phyloP scores from a whole-genome alignment of 345 rosid species.

The Angophora floribunda region DNA sequence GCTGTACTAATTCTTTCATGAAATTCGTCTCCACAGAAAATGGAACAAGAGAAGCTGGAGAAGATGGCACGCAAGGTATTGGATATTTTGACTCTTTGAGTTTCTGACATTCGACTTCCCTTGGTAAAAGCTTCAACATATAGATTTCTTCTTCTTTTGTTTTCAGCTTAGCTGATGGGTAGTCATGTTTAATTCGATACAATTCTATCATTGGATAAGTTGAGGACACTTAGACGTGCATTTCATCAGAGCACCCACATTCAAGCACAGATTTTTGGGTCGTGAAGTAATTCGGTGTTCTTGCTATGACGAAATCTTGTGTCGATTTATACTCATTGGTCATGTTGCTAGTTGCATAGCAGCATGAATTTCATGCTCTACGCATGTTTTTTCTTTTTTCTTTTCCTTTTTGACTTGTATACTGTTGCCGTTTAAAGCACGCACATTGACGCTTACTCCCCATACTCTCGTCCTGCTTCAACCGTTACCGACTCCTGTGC shows the following conservation, averaged over 20 bases:
- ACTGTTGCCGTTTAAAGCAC: background rate
- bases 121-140: background rate
- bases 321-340: background rate
- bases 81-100: background rate
- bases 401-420: background rate
- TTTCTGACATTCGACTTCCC: background rate
- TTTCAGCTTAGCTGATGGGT: background rate
- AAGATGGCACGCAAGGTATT: conserved; percentile 85
- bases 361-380: background rate
- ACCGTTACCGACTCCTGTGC: background rate
- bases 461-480: background rate
- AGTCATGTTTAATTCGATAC: background rate
- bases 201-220: background rate
- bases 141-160: background rate
- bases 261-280: background rate
- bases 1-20: background rate
- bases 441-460: background rate
- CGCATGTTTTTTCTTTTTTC: background rate
- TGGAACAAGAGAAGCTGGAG: conserved; percentile 82
- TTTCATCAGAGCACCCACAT: background rate
- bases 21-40: conserved; percentile 50
- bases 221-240: background rate
- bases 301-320: background rate
- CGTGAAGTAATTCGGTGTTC: background rate
- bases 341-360: background rate